Base-by-base conservation (phyloP, 257 asterid genomes). In the Lycium barbarum region DNA sequence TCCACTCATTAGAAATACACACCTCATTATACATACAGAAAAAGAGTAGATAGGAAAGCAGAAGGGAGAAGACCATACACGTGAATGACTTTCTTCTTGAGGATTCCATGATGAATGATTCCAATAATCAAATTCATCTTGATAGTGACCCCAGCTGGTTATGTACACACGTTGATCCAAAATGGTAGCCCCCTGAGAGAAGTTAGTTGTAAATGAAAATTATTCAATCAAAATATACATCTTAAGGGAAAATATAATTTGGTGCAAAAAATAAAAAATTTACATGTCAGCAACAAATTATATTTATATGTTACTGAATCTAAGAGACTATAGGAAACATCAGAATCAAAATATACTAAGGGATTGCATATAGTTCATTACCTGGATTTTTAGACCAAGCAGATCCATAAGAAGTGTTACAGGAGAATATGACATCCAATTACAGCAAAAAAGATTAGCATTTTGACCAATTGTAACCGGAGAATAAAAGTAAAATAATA, bases 141-240 rank as follows among this genome's bases (percentile, higher is more conserved):
- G 95, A 43, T 91, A 89, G 86, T 91, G 91, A 62, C 98, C 98
- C 98, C 99, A 95, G 66, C 91, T 93, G 82, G 97, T 80, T 91
- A 96, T 93, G 95, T 94, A 92, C 80, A 96, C 98, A 47, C 94
- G 96, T 86, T 94, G 99, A 87, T 95, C 98, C 87, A 93, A 88
- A 62, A 97, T 92, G 73, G 97, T 89, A 68, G 97, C 95, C 85
- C 98, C 99, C 99, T 97, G 63, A 83, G 73, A 76, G 47, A 76
- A 40, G 78, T 68, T 68, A 70, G 54, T 40, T 9, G 49, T 70
- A 70, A 40, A 40, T 70, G 54, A 17, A 26, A 36, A 70, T 18
- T 7, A 17, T 17, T 38, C 54, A 70, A 70, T 40, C 10, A 40
- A 70, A 40, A 9, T 43, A 70, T 68, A 68, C 78, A 17, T 38